Percentiles rank a stretch among this genome's conserved stretches.
These are phyloP conservation scores for Bruguiera hainesii DNA, from an alignment of 441 rosid genomes.

Conservation along the genomic window DNA sequence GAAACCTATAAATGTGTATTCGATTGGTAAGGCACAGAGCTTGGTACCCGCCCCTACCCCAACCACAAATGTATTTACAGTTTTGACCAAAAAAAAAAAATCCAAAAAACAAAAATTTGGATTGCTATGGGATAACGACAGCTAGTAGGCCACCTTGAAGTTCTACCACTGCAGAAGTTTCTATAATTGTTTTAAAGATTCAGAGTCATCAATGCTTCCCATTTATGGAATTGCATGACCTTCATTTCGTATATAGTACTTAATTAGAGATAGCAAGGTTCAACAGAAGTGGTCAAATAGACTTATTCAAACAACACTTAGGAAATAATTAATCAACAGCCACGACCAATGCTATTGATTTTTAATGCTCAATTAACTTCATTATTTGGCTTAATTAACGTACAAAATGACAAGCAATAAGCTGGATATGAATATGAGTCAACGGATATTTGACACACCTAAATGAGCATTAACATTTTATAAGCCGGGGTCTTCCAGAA, in stretches of 20 bases:
- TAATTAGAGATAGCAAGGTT: constrained; percentile 7
- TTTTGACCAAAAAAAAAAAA: neutral
- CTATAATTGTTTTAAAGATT: constrained; percentile 1
- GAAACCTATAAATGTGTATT: neutral
- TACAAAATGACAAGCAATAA: constrained; percentile 3
- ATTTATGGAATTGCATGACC: no score
- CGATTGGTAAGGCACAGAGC: neutral
- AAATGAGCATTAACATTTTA: neutral
- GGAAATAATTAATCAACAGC: neutral
- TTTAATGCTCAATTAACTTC: constrained; percentile 17
- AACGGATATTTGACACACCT: neutral
- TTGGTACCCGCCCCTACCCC: neutral
- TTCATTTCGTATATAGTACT: no score
- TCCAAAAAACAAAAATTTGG: neutral
- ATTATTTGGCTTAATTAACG: constrained; percentile 1
- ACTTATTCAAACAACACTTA: neutral
- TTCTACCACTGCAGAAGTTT: constrained; percentile 1
- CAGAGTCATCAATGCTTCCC: neutral
- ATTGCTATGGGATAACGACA: neutral
- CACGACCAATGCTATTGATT: neutral
- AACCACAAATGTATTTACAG: neutral
- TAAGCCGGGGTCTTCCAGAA: no score
- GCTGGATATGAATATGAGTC: constrained; percentile 12
- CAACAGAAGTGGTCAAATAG: constrained; percentile 6
- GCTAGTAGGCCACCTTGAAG: neutral